Percentiles rank a stretch among this genome's conserved stretches.
Conservation (phyloP, 345 rosid species). For the Noccaea bulbosa region DNA sequence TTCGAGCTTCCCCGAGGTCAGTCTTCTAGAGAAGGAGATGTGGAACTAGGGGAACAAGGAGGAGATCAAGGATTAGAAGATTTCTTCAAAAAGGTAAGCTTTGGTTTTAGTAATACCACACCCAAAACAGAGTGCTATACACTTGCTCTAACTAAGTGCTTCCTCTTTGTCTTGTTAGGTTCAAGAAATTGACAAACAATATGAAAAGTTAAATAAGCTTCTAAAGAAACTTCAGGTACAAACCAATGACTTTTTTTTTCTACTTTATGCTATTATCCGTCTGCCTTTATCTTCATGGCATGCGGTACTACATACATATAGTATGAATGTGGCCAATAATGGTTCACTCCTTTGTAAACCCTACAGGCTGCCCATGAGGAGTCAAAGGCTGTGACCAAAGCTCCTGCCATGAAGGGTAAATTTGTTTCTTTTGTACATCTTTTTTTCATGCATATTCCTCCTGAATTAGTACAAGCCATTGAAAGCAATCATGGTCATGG, state of each 20-base stretch:
- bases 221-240: slow-evolving; percentile 89
- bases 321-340: not conserved
- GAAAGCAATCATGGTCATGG: slow-evolving; percentile 4
- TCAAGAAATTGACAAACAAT: slow-evolving; percentile 86
- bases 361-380: slow-evolving; percentile 94
- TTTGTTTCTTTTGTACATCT: not conserved
- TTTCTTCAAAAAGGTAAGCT: slow-evolving; percentile 86
- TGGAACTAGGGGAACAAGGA: slow-evolving; percentile 63
- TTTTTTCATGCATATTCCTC: not conserved
- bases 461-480: not conserved
- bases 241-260: not conserved
- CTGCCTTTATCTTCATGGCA: not conserved
- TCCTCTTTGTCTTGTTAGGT: slow-evolving; percentile 56
- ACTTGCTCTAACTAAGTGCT: slow-evolving; percentile 7
- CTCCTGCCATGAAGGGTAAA: slow-evolving; percentile 90
- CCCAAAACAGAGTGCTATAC: not conserved
- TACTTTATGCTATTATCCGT: not conserved
- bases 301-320: not conserved
- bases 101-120: not conserved
- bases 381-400: slow-evolving; percentile 90
- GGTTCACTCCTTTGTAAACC: not conserved
- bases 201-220: slow-evolving; percentile 76
- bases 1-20: slow-evolving; percentile 84
- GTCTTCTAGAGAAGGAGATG: slow-evolving; percentile 59
- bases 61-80: slow-evolving; percentile 79